These are phyloP conservation scores for Salix dunnii DNA, from an alignment of 345 rosid species.

Conservation along the genomic window DNA sequence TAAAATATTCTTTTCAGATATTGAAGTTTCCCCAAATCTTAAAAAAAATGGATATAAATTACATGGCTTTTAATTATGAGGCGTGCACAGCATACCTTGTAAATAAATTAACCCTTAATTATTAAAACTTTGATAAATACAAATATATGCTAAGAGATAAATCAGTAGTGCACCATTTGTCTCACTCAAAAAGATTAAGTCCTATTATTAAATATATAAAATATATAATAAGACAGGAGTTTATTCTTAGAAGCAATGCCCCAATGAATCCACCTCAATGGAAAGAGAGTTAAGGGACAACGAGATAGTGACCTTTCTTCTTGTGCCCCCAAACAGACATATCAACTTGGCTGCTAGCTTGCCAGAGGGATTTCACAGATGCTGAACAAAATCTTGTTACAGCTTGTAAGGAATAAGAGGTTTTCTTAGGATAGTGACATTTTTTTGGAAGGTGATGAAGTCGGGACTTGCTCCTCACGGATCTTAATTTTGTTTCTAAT, in stretches of 20 bases:
- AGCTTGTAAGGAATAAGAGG: slow-evolving; percentile 12
- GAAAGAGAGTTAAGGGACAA: slow-evolving; percentile 46
- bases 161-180: background rate
- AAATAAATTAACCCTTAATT: no score
- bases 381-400: background rate
- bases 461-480: background rate
- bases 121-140: background rate
- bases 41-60: no score
- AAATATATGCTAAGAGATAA: background rate
- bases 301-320: slow-evolving; percentile 37
- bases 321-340: slow-evolving; percentile 27
- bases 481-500: no score
- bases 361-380: background rate
- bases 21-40: no score
- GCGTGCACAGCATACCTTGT: no score
- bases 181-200: background rate
- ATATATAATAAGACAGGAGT: slow-evolving; percentile 23
- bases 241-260: slow-evolving; percentile 27
- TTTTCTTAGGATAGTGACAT: slow-evolving; percentile 29
- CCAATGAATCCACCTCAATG: slow-evolving; percentile 47
- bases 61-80: no score
- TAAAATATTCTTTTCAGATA: no score
- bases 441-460: slow-evolving; percentile 11
- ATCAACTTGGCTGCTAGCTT: background rate
- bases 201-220: background rate